These are phyloP conservation scores for Suillus americanus DNA, from an alignment of 768 basidiomycete species.

Conservation along the genomic window DNA sequence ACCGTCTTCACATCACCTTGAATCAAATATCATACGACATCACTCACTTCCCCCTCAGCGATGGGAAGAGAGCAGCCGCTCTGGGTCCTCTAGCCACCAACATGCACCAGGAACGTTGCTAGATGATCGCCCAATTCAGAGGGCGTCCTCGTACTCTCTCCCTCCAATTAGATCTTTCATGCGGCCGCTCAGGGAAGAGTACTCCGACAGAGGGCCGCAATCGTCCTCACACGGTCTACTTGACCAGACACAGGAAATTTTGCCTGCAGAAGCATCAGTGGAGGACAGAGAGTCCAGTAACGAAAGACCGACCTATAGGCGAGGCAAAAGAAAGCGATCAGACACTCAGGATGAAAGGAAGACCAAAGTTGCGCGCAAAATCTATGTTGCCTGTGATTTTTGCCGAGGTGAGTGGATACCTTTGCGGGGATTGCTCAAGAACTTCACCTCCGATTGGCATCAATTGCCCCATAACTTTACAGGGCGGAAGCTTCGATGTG, in stretches of 20 bases:
- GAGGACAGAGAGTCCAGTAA: constrained; percentile 3
- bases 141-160: constrained; percentile 20
- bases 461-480: not conserved
- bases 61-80: constrained; percentile 23
- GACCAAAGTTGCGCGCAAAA: constrained; percentile 23
- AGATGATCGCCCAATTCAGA: constrained; percentile 20
- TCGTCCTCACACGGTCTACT: constrained; percentile 30
- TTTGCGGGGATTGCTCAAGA: not conserved
- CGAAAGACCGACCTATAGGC: not conserved
- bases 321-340: constrained; percentile 11
- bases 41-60: constrained; percentile 25
- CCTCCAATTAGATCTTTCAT: constrained; percentile 29
- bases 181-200: constrained; percentile 19
- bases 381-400: constrained; percentile 68
- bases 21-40: constrained; percentile 24
- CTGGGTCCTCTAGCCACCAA: constrained; percentile 21
- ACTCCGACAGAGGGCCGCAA: constrained; percentile 23
- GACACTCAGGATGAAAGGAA: constrained; percentile 23
- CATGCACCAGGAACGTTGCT: constrained; percentile 10
- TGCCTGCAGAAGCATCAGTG: not conserved
- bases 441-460: not conserved
- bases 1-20: constrained; percentile 15
- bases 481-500: constrained; percentile 79
- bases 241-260: constrained; percentile 12
- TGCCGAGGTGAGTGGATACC: constrained; percentile 58